Evolutionary conservation across 495 filamentous ascomycete genomes (phyloP), one percentile per base, ranked within the genome.

Genomic region (Aspergillus indologenus): DNA sequence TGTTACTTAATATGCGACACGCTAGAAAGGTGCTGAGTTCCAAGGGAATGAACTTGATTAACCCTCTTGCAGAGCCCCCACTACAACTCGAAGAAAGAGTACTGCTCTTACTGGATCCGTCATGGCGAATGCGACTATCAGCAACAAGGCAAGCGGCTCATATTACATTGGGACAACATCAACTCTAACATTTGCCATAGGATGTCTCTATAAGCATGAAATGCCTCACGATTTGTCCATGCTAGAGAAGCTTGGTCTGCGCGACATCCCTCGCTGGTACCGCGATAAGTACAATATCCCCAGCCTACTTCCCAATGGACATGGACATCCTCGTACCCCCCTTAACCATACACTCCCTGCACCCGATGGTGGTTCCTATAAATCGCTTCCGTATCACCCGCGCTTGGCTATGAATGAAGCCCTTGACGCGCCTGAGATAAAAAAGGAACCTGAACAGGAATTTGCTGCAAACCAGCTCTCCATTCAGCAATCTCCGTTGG

Each of bases 41-140:
- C n/a, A 42, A 22, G 46, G 23, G 23, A 31, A 34, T 2, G 1
- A 19, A 29, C 24, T n/a, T 54, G 34, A 22, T 22, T 68, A 53
- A 67, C 54, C 19, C 20, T 26, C 20, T n/a, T 43, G 3, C 49
- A 46, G 54, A 46, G 61, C 52, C 51, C 47, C 11, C 52, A 62
- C 53, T 53, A 24, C 12, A 62, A 59, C 40, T 15, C 55, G 5
- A 79, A 83, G 72, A 96, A 96, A 67, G 74, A 85, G 49, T 94
- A 87, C 70, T 96, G 92, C 75, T 89, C 88, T 40, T 89, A 90
- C 70, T 96, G 90, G 90, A 85, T 96, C 45, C 85, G 87, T 59
- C 85, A 86, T 47, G 91, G 91, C 31, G 83, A 87, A 53, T 96
- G 92, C 70, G 88, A 89, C 64, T 96, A 89, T 71, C 84, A 80